Conservation (phyloP, 2,329 filamentous ascomycete genomes). For the Colletotrichum sp. region DNA sequence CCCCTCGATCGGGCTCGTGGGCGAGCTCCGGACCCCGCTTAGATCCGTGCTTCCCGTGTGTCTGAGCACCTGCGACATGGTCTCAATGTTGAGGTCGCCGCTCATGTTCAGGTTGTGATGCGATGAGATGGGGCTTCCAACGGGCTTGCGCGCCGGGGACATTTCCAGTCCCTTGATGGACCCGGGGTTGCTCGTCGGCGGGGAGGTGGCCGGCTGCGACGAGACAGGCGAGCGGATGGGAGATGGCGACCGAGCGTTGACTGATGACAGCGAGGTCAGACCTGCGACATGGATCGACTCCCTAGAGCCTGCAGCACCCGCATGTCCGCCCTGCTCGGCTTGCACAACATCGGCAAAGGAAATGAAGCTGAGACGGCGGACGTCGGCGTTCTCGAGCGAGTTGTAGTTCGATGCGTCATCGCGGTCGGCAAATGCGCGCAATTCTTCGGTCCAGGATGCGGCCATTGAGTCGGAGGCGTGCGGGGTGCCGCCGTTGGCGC, state of each 20-base stretch:
- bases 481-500: slow-evolving; percentile 38
- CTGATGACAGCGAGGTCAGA: slow-evolving; percentile 63
- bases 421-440: slow-evolving; percentile 55
- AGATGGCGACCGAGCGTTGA: slow-evolving; percentile 73
- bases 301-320: slow-evolving; percentile 55
- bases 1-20: slow-evolving; percentile 61
- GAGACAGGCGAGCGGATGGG: slow-evolving; percentile 81
- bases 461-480: slow-evolving; percentile 44
- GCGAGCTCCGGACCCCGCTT: slow-evolving; percentile 57
- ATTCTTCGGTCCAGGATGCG: slow-evolving; percentile 62
- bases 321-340: slow-evolving; percentile 72
- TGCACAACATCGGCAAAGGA: slow-evolving; percentile 97
- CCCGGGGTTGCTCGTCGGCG: slow-evolving; percentile 76
- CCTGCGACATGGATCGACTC: slow-evolving; percentile 75
- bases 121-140: slow-evolving; percentile 68
- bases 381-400: slow-evolving; percentile 76
- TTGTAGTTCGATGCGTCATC: slow-evolving; percentile 79
- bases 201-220: slow-evolving; percentile 71
- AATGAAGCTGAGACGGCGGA: slow-evolving; percentile 89
- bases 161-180: slow-evolving; percentile 78
- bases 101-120: slow-evolving; percentile 54
- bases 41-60: slow-evolving; percentile 87
- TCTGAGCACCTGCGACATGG: slow-evolving; percentile 87
- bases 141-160: slow-evolving; percentile 63
- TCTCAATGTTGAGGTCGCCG: slow-evolving; percentile 86